Conservation (phyloP, 2,329 filamentous ascomycete species). For the Fusarium veterinarium region DNA sequence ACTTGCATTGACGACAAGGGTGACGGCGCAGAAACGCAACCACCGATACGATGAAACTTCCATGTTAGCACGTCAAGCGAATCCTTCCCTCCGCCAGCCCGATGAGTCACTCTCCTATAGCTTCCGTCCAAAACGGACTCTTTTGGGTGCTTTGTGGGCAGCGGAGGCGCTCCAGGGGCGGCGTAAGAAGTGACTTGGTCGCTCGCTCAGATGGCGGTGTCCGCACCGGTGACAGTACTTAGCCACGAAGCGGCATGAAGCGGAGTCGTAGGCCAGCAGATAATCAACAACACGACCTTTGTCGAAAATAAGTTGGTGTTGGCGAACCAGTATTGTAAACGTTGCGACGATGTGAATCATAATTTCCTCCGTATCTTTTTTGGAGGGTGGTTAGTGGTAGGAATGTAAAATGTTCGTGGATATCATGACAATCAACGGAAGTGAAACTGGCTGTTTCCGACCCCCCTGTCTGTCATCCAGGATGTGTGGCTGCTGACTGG, state of each 20-base stretch:
- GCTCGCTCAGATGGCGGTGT: conserved; percentile 33
- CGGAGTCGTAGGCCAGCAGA: conserved; percentile 35
- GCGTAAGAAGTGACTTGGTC: conserved; percentile 27
- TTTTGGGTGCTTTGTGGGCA: conserved; percentile 32
- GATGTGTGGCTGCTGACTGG: conserved; percentile 27
- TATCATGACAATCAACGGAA: conserved; percentile 34
- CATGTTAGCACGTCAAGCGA: conserved; percentile 14
- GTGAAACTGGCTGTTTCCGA: conserved; percentile 33
- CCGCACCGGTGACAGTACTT: conserved; percentile 37
- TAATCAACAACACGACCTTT: conserved; percentile 26
- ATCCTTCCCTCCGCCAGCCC: conserved; percentile 28
- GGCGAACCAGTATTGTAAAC: conserved; percentile 23
- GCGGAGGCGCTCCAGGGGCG: conserved; percentile 32
- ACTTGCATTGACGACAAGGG: conserved; percentile 34
- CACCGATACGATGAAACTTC: conserved; percentile 19
- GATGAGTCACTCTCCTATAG: conserved; percentile 40
- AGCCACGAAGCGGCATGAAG: conserved; percentile 37
- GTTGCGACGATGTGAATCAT: conserved; percentile 12
- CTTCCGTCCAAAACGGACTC: conserved; percentile 24
- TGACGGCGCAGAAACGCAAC: conserved; percentile 22
- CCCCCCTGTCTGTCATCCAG: conserved; percentile 34
- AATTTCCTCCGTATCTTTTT: conserved; percentile 6
- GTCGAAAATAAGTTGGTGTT: conserved; percentile 10
- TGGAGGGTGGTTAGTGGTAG: conserved; percentile 30
- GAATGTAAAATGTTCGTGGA: conserved; percentile 21